Base-by-base conservation (phyloP, 345 rosid species). In the Geranium brycei region DNA sequence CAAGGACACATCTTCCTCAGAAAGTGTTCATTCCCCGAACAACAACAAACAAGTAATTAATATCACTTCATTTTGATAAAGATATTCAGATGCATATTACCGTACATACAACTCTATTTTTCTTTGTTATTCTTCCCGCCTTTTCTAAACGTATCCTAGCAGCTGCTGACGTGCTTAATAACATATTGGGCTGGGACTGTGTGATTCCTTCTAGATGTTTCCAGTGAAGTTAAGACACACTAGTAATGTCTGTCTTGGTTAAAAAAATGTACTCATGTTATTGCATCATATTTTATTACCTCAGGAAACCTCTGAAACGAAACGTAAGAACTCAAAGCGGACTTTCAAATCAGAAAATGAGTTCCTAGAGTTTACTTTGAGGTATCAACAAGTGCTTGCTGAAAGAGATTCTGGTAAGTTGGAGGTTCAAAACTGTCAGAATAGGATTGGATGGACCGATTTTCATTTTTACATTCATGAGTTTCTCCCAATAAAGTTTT, bases 351-450 rank as follows among this genome's bases (percentile, higher is more conserved):
- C 95, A 57, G 96, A 89, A 76, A 85, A 86, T 68, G 98, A 87
- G 68, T 78, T 92, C 80, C 78, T 87, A 13, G 91, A 87, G 73
- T 83, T 87, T 71, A 83, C 91, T 74, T 79, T 92, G 67, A 83
- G 80, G 78, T 92, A 92, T 76, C 98, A 92, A 70, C 95, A 92
- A 80, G 90, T 89, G 69, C 77, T 87, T 67, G 69, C 90, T 31
- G 98, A 89, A 72, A 83, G 95, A 84, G 96, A 89, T 68, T 62
- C 87, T 57, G 96, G 95, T 86, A 74, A 71, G 76, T 69, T 69
- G 59, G 19, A 35, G 60, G 31, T 59, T 71, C 57, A 38, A 23
- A 7, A 58, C 59, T 23, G 28, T 23, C 28, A 23, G 28, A 23
- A 23, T 23, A 23, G 28, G 28, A 23, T 23, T 23, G 28, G 28